Base-by-base conservation (phyloP, 768 basidiomycete species). In the Mycena filopes region DNA sequence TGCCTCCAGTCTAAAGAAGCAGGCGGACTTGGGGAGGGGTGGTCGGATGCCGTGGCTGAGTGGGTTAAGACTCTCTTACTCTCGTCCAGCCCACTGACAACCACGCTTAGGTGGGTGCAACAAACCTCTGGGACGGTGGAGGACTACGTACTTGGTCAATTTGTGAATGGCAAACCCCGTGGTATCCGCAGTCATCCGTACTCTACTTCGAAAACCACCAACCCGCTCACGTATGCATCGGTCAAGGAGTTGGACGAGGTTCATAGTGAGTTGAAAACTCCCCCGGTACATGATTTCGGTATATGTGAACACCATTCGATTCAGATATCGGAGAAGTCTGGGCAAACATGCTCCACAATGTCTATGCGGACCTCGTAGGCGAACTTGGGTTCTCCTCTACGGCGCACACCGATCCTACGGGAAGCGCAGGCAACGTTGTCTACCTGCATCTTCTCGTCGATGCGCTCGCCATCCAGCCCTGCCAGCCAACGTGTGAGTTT, bases 1-100 rank as follows among this genome's bases (percentile, higher is more conserved):
- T 91, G 90, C 78, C 77, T 91, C 64, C 86, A 89, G 71, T 87
- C 83, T 29, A 80, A 80, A 31, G 89, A 91, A 71, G 80, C 89
- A 3, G 86, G 87, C 23, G 89, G 89, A 18, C 83, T 91, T 83
- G 89, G 89, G 45, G 90, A 92, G 74, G 89, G 87, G 20, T 90
- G 88, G 88, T 85, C 85, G 5, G 89, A 89, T 74, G 82, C 82
- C 23, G 74, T 83, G 77, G 80, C 83, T 5, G 76, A 77, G n/a
- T n/a, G n/a, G n/a, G n/a, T n/a, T n/a, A n/a, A n/a, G n/a, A n/a
- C n/a, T n/a, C n/a, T n/a, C n/a, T n/a, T n/a, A n/a, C n/a, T n/a
- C n/a, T n/a, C n/a, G n/a, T n/a, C n/a, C n/a, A n/a, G n/a, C n/a
- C n/a, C n/a, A n/a, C n/a, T n/a, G n/a, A n/a, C n/a, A n/a, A n/a